phyloP scores from a whole-genome alignment of 495 filamentous ascomycete species.

The Hypoxylon perforatum region DNA sequence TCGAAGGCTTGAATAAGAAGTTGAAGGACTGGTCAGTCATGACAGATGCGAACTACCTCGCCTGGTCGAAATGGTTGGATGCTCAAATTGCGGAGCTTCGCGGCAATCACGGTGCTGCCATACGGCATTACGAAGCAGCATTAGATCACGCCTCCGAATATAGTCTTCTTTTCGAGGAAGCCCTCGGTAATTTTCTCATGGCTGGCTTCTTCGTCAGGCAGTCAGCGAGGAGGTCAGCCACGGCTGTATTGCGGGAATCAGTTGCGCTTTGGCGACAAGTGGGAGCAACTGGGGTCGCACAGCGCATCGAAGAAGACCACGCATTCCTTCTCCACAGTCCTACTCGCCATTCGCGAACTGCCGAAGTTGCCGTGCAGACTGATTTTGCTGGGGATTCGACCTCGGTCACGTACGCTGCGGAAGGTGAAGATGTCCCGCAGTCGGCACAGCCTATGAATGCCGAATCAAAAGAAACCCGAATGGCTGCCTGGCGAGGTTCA shows the following conservation, averaged over 20 bases:
- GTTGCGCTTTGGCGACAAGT: slow-evolving; percentile 78
- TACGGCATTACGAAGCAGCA: slow-evolving; percentile 77
- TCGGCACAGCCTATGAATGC: slow-evolving; percentile 55
- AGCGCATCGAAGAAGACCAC: slow-evolving; percentile 75
- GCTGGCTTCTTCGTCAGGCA: slow-evolving; percentile 79
- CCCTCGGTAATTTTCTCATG: slow-evolving; percentile 79
- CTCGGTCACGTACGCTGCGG: slow-evolving; percentile 64
- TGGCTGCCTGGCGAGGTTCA: slow-evolving; percentile 69
- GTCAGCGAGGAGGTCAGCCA: slow-evolving; percentile 77
- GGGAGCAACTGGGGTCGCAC: slow-evolving; percentile 78
- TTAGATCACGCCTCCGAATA: slow-evolving; percentile 84
- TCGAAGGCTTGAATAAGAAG: slow-evolving; percentile 65
- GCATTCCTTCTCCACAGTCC: slow-evolving; percentile 76
- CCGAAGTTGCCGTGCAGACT: slow-evolving; percentile 82
- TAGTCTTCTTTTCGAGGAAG: slow-evolving; percentile 82
- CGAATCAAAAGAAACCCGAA: slow-evolving; percentile 70
- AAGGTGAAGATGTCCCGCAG: slow-evolving; percentile 66
- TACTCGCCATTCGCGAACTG: slow-evolving; percentile 65
- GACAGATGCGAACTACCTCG: slow-evolving; percentile 81
- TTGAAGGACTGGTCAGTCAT: slow-evolving; percentile 75
- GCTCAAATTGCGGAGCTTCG: slow-evolving; percentile 76
- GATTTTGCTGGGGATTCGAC: slow-evolving; percentile 70
- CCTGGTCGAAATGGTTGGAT: slow-evolving; percentile 79
- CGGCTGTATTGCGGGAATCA: slow-evolving; percentile 75
- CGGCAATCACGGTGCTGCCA: slow-evolving; percentile 68